Evolutionary conservation across 768 basidiomycete genomes (phyloP), one percentile per base, ranked within the genome.

Genomic region (Rhizopogon vesiculosus): DNA sequence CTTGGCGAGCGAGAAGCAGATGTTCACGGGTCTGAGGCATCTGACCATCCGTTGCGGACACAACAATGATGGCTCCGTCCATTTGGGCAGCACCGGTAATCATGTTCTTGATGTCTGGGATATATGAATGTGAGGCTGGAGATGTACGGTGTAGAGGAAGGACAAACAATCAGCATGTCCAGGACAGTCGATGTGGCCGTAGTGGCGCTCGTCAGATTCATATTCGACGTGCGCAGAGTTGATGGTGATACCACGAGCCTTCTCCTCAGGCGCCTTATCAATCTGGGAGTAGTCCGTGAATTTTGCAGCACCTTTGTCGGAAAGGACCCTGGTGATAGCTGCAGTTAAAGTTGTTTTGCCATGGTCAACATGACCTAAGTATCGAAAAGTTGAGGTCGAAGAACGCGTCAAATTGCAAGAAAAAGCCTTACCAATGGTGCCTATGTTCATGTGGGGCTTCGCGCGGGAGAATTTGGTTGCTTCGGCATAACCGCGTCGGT

Each of bases 11-110:
- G 46, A 99, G 85, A 53, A 99, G 87, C 59, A 99, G 75, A 75
- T 99, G 97, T 78, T 99, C 97, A 65, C 95, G 87, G 49, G 97
- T 99, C 73, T 98, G 96, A 53, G 96, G 97, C 97, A 99, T 99
- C 74, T 98, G 95, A 63, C 97, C 97, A 69, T 99, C 97, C 10
- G 93, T 96, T 31, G 97, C 97, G 49, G 97, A 97, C 31, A 99
- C 97, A 62, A 98, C 91, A 64, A 93, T 93, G 65, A 93, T 93
- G 62, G 89, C 90, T 61, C 91, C 91, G 63, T 98, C 95, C 88
- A 98, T 96, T 69, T 97, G 95, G 35, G 96, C 94, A 54, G 95
- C 95, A 71, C 95, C 95, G 46, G 96, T 98, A 66, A 98, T 98
- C 94, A 97, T 97, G 81, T 97, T 97, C 73, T 96, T 92, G 67